A percentile compares a stretch with the other conserved stretches of the same genome.
phyloP scores from a whole-genome alignment of 1,284 basidiomycete genomes.

The Cryptococcus sp. region DNA sequence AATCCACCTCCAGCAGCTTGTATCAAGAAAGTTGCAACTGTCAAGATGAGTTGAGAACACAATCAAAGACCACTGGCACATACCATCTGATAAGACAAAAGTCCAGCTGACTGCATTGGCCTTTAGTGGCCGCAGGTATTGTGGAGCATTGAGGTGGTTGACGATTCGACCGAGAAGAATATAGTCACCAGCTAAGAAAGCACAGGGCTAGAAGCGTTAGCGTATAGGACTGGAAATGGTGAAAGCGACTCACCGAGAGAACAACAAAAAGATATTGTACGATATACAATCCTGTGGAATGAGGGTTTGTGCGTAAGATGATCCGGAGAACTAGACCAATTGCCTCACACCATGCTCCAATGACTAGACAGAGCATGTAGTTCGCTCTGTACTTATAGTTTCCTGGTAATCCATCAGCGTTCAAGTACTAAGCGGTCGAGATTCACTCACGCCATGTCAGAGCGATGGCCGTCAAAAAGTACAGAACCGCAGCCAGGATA shows the following conservation, averaged over 20 bases:
- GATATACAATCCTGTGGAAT: constrained; percentile 53
- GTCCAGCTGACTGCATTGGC: constrained; percentile 20
- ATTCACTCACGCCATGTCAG: constrained; percentile 51
- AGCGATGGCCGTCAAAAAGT: constrained; percentile 54
- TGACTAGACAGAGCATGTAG: constrained; percentile 63
- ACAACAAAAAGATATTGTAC: constrained; percentile 60
- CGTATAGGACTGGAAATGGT: neutral
- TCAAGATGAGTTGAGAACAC: constrained; percentile 14
- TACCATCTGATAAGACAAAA: constrained; percentile 53
- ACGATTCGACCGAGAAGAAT: constrained; percentile 62
- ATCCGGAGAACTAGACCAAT: constrained; percentile 44
- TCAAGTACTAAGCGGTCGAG: constrained; percentile 6
- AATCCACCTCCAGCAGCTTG: constrained; percentile 53
- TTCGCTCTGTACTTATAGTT: constrained; percentile 52
- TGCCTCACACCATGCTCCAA: constrained; percentile 57
- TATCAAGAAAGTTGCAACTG: constrained; percentile 64
- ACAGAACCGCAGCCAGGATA: constrained; percentile 54
- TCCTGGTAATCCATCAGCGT: constrained; percentile 6
- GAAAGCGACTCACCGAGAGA: constrained; percentile 53
- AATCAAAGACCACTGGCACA: constrained; percentile 48
- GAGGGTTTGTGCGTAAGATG: constrained; percentile 43
- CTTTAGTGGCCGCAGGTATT: constrained; percentile 51
- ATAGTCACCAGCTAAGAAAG: constrained; percentile 71
- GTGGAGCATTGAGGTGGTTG: constrained; percentile 52
- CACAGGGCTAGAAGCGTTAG: constrained; percentile 54